Evolutionary conservation across 805 yeast genomes (phyloP), one percentile per base, ranked within the genome.

Genomic region (Priceomyces melissophilus): DNA sequence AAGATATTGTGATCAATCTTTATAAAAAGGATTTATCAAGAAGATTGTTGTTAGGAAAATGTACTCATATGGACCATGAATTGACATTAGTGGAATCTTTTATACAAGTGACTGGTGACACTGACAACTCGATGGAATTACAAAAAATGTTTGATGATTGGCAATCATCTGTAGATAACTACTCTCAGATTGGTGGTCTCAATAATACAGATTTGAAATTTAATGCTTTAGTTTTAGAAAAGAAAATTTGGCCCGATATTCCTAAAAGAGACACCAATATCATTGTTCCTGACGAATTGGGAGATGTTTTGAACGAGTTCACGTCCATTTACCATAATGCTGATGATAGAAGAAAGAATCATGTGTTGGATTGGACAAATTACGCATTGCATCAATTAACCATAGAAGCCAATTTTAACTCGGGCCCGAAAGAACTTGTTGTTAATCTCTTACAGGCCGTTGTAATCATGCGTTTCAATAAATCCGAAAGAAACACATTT

Each of bases 371-470:
- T 43, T 74, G 79, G 79, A 59, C 56, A 27, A 57, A 54, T 38
- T 66, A 60, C 37, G 58, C 67, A 12, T 53, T 73, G 12, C 78
- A 75, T 39, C 72, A 71, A 43, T 43, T 74, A 13, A 47, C 53
- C 0, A 55, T 75, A 11, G 43, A 47, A 10, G 62, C 61, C 2
- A 43, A 52, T 14, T 72, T 73, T 45, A 53, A 53, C 11, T 44
- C 45, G 10, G 67, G 61, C 0, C 35, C 49, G 7, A 65, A 63
- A 37, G 71, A 65, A 17, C 51, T 70, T 26, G 44, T 43, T 2
- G 63, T 74, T 13, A 71, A 73, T 30, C 47, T 73, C n/a, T 62
- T 67, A 35, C 78, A 74, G 47, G 76, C 76, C 0, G 53, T 65
- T 1, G 59, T 73, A 0, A 45, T 75, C 3, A 41, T 66, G 10